A percentile compares a stretch with the other conserved stretches of the same genome.
Evolutionary conservation across 345 rosid species (phyloP).

Genomic region (Bruguiera sexangula): DNA sequence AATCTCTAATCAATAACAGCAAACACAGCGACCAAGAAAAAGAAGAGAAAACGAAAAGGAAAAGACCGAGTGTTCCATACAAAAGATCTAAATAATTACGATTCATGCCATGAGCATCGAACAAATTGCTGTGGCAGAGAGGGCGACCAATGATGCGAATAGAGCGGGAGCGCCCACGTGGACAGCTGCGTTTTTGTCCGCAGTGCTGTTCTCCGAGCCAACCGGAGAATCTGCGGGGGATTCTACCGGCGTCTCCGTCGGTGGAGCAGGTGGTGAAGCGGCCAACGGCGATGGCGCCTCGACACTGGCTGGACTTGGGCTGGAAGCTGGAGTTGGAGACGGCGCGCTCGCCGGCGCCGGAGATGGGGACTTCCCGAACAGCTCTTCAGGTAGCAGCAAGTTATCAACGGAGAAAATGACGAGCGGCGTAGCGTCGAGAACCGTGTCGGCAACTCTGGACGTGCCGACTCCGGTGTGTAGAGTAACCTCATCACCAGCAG

Average conservation of each 20-base stretch:
- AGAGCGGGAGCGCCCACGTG: slow-evolving; percentile 42
- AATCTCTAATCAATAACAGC: neutral
- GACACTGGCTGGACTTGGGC: slow-evolving; percentile 35
- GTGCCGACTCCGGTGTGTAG: slow-evolving; percentile 68
- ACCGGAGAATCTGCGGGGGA: slow-evolving; percentile 60
- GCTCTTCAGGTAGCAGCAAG: slow-evolving; percentile 63
- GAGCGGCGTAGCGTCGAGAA: slow-evolving; percentile 67
- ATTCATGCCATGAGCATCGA: slow-evolving; percentile 38
- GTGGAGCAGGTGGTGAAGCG: slow-evolving; percentile 90
- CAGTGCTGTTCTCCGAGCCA: slow-evolving; percentile 44
- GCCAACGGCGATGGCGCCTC: slow-evolving; percentile 63
- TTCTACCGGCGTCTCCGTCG: slow-evolving; percentile 50
- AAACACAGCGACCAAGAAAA: neutral
- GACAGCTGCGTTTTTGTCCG: slow-evolving; percentile 37
- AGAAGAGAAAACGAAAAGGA: neutral
- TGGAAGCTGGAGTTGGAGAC: slow-evolving; percentile 33
- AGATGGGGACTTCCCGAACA: slow-evolving; percentile 65
- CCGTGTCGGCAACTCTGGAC: slow-evolving; percentile 69
- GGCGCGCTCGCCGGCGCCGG: slow-evolving; percentile 59
- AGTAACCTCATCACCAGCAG: slow-evolving; percentile 64
- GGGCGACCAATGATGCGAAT: slow-evolving; percentile 26
- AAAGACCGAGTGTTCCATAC: neutral
- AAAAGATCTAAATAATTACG: slow-evolving; percentile 22
- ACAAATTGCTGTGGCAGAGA: slow-evolving; percentile 33
- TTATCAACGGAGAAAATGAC: slow-evolving; percentile 71